Base-by-base conservation (phyloP, 768 basidiomycete species). In the Mycena maculata region DNA sequence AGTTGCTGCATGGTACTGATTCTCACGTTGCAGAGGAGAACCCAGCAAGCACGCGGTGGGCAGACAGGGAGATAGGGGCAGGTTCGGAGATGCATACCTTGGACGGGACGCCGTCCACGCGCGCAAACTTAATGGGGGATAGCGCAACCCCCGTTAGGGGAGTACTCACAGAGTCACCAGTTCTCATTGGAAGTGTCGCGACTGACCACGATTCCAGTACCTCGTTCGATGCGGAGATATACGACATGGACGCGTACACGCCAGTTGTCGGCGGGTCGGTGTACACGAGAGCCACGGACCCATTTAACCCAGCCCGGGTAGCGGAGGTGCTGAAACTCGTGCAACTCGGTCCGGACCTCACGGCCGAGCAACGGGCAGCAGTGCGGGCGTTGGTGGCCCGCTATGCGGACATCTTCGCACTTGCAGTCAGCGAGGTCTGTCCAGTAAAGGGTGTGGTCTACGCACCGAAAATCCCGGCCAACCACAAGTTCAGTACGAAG, bases 351-450 rank as follows among this genome's bases (percentile, higher is more conserved):
- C 9, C 16, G 0, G 80, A 84, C 56, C 49, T 85, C 0, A 70
- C 73, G 0, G 30, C 44, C 2, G 71, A 64, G 1, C 68, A 86
- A 54, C 55, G 65, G 4, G 16, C 13, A 2, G n/a, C 63, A 13
- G 77, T 83, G 0, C 23, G 47, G 0, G 58, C 36, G 0, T 48
- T 83, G 3, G 33, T 85, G 0, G 39, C 7, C 0, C 61, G 78
- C 50, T 83, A 74, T 57, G 80, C 83, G 0, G 82, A 84, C 65
- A 69, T 76, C 28, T 86, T 83, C 60, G 80, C 81, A 5, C 67
- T 84, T 2, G 76, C 78, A 0, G 67, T 84, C 10, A 74, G 75
- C 22, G 81, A 86, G 63, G 83, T 85, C 3, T 53, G 48, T 1
- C 65, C 71, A 0, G 77, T 84, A 0, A 45, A 71, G 10, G 78